Percentiles rank a stretch among this genome's conserved stretches.
Evolutionary conservation across 306 rosid genomes (phyloP).

Genomic region (Cucumis cinereus): DNA sequence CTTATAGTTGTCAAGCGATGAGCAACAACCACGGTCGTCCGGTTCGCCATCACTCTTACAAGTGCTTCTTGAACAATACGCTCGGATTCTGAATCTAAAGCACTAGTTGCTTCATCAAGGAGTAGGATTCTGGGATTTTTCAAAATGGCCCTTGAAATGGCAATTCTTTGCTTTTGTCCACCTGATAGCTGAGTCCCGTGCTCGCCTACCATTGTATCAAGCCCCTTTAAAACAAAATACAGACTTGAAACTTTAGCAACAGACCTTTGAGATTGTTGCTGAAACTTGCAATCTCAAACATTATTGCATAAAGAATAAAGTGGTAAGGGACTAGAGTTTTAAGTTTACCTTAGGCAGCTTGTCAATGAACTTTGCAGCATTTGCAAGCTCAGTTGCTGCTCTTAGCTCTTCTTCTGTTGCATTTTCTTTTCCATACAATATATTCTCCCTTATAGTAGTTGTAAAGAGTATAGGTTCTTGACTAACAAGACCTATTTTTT

Average conservation of each 20-base stretch:
- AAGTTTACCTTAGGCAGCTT: slow-evolving; percentile 45
- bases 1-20: slow-evolving; percentile 85
- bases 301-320: neutral
- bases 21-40: slow-evolving; percentile 82
- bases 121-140: slow-evolving; percentile 82
- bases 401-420: slow-evolving; percentile 60
- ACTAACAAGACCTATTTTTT: slow-evolving; percentile 74
- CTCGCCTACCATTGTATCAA: slow-evolving; percentile 74
- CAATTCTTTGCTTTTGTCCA: slow-evolving; percentile 95
- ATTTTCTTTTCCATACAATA: slow-evolving; percentile 69
- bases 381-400: slow-evolving; percentile 55
- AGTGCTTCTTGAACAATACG: slow-evolving; percentile 83
- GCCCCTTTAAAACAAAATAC: slow-evolving; percentile 35
- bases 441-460: slow-evolving; percentile 51
- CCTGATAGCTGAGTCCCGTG: slow-evolving; percentile 91
- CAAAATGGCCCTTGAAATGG: slow-evolving; percentile 85
- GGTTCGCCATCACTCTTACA: slow-evolving; percentile 39
- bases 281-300: neutral
- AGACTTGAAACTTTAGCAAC: neutral
- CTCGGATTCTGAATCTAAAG: slow-evolving; percentile 84
- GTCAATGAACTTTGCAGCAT: slow-evolving; percentile 77
- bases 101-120: slow-evolving; percentile 94
- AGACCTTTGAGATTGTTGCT: neutral
- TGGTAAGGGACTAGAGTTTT: neutral
- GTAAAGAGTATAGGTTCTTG: slow-evolving; percentile 74